Base-by-base conservation (phyloP, 139 green algal species). In the Nannochloris sp. region DNA sequence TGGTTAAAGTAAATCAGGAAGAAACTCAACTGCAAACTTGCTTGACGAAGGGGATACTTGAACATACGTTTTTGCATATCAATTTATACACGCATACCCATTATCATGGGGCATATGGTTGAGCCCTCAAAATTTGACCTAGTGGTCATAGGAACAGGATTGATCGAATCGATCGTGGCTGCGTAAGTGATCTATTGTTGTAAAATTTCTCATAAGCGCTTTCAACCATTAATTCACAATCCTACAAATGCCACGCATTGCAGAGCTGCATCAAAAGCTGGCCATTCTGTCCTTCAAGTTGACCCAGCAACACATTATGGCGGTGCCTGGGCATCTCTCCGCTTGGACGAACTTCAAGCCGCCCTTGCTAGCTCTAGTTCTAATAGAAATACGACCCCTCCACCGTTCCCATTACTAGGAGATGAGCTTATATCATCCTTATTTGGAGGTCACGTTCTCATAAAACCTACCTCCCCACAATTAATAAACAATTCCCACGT, bases 211-310 rank as follows among this genome's bases (percentile, higher is more conserved):
- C 19, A 19, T n/a, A 51, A n/a, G n/a, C n/a, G n/a, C n/a, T n/a
- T n/a, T n/a, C 10, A 35, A 60, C 36, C n/a, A 59, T n/a, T 4
- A n/a, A 32, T 37, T 60, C n/a, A 29, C 34, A 23, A 27, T 65
- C 33, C 5, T 65, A 45, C 29, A 36, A 30, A 25, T 54, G 45
- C n/a, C 32, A 62, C 3, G 62, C 19, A 31, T 31, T 59, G 29
- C 78, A 92, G 78, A 3, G 75, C 85, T 13, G 72, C 86, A 9
- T 74, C 84, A 24, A 71, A 80, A 9, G 73, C 75, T 6, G 89
- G 88, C 1, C 83, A 83, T 39, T 82, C 66, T 9, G 90, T 97
- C 12, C 72, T 97, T 45, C 78, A 96, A 25, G 67, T 97, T 8
- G 90, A 97, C 53, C 37, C 71, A 0, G 60, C 69, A 6, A 76